Percentiles rank a stretch among this genome's conserved stretches.
Conservation (phyloP, 2,329 filamentous ascomycete genomes). For the Neophaeococcomyces mojaviensis region DNA sequence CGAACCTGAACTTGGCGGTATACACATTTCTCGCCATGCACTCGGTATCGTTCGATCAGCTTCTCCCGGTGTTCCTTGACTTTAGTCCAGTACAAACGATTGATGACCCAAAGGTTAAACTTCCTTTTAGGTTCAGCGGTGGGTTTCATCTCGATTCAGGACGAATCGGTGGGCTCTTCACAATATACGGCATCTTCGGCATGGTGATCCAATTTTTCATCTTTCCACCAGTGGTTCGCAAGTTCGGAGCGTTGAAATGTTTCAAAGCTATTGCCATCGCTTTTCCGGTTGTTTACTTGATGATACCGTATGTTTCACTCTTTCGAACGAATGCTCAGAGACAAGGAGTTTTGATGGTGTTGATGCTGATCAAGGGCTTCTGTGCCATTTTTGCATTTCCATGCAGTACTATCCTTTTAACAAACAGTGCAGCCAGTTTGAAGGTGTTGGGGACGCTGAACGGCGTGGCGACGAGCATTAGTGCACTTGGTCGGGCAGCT, state of each 20-base stretch:
- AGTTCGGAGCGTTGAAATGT: slow-evolving; percentile 66
- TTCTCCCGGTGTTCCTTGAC: slow-evolving; percentile 82
- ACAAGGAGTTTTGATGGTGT: slow-evolving; percentile 51
- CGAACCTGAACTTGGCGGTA: slow-evolving; percentile 63
- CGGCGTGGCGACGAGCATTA: slow-evolving; percentile 77
- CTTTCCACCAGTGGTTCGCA: slow-evolving; percentile 68
- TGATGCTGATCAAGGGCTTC: slow-evolving; percentile 69
- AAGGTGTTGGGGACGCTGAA: slow-evolving; percentile 80
- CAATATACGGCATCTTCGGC: slow-evolving; percentile 69
- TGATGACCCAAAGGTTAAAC: slow-evolving; percentile 47
- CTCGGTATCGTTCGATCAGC: slow-evolving; percentile 75
- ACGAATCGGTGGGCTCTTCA: slow-evolving; percentile 78
- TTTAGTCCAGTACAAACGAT: slow-evolving; percentile 51
- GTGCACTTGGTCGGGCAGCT: slow-evolving; percentile 67
- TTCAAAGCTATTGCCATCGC: slow-evolving; percentile 59
- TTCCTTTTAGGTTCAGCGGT: slow-evolving; percentile 75
- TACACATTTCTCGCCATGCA: slow-evolving; percentile 80
- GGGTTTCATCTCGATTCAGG: slow-evolving; percentile 69
- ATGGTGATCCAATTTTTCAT: slow-evolving; percentile 78
- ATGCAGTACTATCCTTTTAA: slow-evolving; percentile 80
- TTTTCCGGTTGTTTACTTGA: slow-evolving; percentile 68
- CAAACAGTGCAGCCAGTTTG: slow-evolving; percentile 72
- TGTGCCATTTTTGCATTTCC: slow-evolving; percentile 80
- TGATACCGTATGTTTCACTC: slow-evolving; percentile 75
- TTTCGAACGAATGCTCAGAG: slow-evolving; percentile 45